Conservation (phyloP, 805 yeast genomes). For the Cyberlindnera amylophila region DNA sequence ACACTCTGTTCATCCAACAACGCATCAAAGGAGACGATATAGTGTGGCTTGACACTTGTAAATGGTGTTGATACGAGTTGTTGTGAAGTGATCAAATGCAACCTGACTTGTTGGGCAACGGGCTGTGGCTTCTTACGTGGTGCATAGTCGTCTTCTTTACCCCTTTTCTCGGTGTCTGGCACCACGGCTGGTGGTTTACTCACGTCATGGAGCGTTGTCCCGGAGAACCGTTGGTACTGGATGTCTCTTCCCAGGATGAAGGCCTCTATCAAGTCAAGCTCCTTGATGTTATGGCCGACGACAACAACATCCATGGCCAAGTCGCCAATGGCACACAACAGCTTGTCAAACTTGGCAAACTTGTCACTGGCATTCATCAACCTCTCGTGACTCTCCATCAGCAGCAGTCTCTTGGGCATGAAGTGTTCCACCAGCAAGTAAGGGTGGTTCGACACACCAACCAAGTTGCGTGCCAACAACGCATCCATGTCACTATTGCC, state of each 20-base stretch:
- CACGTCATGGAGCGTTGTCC: slow-evolving; percentile 53
- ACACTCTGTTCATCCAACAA: slow-evolving; percentile 31
- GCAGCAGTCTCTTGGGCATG: slow-evolving; percentile 63
- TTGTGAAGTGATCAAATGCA: slow-evolving; percentile 44
- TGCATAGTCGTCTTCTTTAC: slow-evolving; percentile 22
- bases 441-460: slow-evolving; percentile 60
- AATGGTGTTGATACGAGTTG: slow-evolving; percentile 35
- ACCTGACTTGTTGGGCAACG: slow-evolving; percentile 21
- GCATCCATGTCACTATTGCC: slow-evolving; percentile 34
- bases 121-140: slow-evolving; percentile 15
- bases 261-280: slow-evolving; percentile 76
- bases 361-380: slow-evolving; percentile 56
- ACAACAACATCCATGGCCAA: slow-evolving; percentile 36
- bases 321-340: slow-evolving; percentile 28
- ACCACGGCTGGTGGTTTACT: too few relatives aligned
- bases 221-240: slow-evolving; percentile 63
- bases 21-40: slow-evolving; percentile 49
- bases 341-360: slow-evolving; percentile 48
- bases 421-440: slow-evolving; percentile 72
- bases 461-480: slow-evolving; percentile 42
- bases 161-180: too few relatives aligned
- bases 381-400: slow-evolving; percentile 60
- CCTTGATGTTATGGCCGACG: slow-evolving; percentile 60
- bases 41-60: slow-evolving; percentile 36
- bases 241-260: slow-evolving; percentile 65